phyloP scores from a whole-genome alignment of 176 grass and related monocot species.

The Rhipidocladum racemiflorum region DNA sequence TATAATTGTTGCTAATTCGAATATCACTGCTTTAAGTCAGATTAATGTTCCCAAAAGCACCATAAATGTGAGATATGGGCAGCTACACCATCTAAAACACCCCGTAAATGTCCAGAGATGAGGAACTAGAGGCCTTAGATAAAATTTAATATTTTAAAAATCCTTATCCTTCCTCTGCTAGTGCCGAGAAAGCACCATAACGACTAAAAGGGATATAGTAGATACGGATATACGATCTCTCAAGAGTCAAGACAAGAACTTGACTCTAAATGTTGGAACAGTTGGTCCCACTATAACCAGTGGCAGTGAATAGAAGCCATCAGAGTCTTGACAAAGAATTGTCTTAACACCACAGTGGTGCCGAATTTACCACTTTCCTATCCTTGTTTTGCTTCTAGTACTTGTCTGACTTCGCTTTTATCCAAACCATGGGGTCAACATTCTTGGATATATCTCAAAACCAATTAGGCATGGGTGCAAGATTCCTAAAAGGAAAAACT shows the following conservation, averaged over 20 bases:
- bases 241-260: constrained; percentile 15
- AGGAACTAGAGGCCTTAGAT: constrained; percentile 18
- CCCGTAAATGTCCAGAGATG: background rate
- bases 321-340: constrained; percentile 2
- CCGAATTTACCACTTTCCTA: background rate
- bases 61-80: constrained; percentile 36
- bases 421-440: constrained; percentile 31
- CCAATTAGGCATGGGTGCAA: constrained; percentile 28
- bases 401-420: background rate
- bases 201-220: constrained; percentile 12
- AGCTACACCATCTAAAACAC: background rate
- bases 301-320: background rate
- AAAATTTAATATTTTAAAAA: constrained; percentile 11
- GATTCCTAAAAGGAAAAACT: constrained; percentile 10
- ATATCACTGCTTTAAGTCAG: background rate
- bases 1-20: background rate
- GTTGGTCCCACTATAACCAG: constrained; percentile 18
- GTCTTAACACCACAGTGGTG: background rate
- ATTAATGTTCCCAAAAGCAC: constrained; percentile 2
- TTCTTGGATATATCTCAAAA: constrained; percentile 25
- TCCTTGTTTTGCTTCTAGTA: constrained; percentile 6
- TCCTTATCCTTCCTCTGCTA: constrained; percentile 25
- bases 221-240: constrained; percentile 15
- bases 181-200: background rate
- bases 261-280: constrained; percentile 25